Evolutionary conservation across 2,329 filamentous ascomycete genomes (phyloP), one percentile per base, ranked within the genome.

Genomic region (Alternaria incomplexa): DNA sequence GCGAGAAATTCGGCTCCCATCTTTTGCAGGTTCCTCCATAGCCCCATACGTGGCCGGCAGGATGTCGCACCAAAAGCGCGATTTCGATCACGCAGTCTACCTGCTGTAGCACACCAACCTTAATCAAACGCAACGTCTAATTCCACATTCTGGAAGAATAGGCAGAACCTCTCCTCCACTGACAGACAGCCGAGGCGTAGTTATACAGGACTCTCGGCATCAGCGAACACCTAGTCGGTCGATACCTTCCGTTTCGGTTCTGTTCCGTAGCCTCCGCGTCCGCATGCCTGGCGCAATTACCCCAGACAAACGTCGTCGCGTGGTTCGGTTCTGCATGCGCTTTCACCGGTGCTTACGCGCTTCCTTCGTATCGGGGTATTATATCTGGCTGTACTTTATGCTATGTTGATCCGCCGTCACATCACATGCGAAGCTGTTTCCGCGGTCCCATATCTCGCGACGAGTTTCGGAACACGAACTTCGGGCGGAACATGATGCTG

Each of bases 401-500:
- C 22, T 25, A 46, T 46, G 28, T 51, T 47, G 45, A 25, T 32
- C 48, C 48, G 13, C 17, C 20, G 40, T n/a, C 7, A 30, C 22
- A 17, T 30, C 46, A 36, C 30, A 32, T 55, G 32, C 22, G 12
- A 43, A 26, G 17, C 48, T 23, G 15, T 20, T 17, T 22, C 47
- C 26, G 26, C 26, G 11, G 30, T 20, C 28, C 47, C 48, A n/a
- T 23, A 23, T 51, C 20, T 52, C 20, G 30, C 23, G 30, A 52
- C 30, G 30, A 40, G 20, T 52, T 23, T 36, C 28, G 28, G 28
- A 51, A 32, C 12, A 51, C 15, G 28, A 20, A 11, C 4, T n/a
- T 51, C 48, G 12, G 11, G 30, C 23, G 46, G 52, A 50, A 65
- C 62, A 53, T 43, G 47, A 51, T 56, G 63, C 63, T 65, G 63